Conservation (phyloP, 139 green algal genomes). For the Coccomyxa sp. region DNA sequence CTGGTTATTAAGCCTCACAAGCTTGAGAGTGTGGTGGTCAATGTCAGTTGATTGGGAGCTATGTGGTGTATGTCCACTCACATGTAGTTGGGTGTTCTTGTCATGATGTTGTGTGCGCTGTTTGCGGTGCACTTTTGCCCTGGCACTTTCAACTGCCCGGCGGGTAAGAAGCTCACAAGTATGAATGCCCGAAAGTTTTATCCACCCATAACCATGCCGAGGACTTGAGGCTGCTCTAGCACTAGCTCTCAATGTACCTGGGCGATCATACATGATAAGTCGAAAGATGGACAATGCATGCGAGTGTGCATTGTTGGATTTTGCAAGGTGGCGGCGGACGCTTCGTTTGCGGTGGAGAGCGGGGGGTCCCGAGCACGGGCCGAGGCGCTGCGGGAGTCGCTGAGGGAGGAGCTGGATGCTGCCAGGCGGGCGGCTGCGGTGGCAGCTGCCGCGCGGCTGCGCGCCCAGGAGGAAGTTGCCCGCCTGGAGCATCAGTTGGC, state of each 20-base stretch:
- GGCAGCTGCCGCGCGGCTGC: not conserved
- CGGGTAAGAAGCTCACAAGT: not conserved
- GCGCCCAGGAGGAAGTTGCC: constrained; percentile 8
- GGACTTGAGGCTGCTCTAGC: too few species aligned
- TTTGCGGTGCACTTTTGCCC: not conserved
- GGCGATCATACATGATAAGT: too few species aligned
- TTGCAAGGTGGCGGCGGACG: too few species aligned
- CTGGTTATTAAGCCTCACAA: not conserved
- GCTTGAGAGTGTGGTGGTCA: not conserved
- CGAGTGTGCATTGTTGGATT: not conserved
- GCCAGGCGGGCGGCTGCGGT: constrained; percentile 2
- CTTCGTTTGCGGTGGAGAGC: not conserved
- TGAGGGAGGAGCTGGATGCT: constrained; percentile 10
- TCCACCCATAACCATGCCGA: not conserved
- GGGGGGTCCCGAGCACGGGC: not conserved
- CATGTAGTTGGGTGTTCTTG: not conserved
- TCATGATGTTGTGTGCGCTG: not conserved
- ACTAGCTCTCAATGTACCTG: too few species aligned
- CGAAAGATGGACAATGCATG: not conserved
- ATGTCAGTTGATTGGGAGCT: not conserved
- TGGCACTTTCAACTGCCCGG: not conserved
- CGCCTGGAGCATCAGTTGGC: not conserved
- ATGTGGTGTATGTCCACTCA: not conserved
- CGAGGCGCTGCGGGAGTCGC: constrained; percentile 7
- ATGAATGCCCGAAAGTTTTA: too few species aligned